Conservation (phyloP, 306 rosid genomes). For the Lupinus albus region DNA sequence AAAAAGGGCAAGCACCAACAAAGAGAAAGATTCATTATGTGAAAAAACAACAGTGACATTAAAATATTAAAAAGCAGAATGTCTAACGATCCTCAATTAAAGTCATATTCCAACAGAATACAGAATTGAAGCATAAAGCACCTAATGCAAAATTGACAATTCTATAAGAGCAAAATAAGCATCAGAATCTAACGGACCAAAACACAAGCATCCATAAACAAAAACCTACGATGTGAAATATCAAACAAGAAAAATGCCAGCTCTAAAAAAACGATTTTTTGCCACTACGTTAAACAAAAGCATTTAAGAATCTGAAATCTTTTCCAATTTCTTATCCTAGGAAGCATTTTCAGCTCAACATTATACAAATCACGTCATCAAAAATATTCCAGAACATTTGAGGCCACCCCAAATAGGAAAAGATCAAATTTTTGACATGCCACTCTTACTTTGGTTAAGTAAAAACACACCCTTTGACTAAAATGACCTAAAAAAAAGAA, state of each 20-base stretch:
- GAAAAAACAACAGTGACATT: constrained; percentile 71
- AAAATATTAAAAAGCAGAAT: constrained; percentile 44
- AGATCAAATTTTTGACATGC: neutral
- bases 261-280: constrained; percentile 35
- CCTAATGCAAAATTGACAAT: constrained; percentile 50
- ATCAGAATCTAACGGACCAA: constrained; percentile 82
- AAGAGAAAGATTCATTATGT: constrained; percentile 61
- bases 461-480: neutral
- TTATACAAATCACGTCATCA: neutral
- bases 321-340: no score
- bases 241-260: constrained; percentile 36
- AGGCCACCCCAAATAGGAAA: neutral
- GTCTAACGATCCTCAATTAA: constrained; percentile 47
- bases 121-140: constrained; percentile 61
- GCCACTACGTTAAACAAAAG: constrained; percentile 42
- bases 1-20: constrained; percentile 57
- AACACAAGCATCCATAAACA: constrained; percentile 44
- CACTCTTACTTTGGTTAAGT: neutral
- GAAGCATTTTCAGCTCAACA: neutral
- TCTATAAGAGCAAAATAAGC: constrained; percentile 61
- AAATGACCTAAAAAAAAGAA: neutral
- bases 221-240: constrained; percentile 40
- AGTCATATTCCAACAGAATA: constrained; percentile 57
- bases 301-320: constrained; percentile 39
- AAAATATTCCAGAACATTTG: neutral